These are phyloP conservation scores for Saraca asoca DNA, from an alignment of 331 rosid species.

Conservation along the genomic window DNA sequence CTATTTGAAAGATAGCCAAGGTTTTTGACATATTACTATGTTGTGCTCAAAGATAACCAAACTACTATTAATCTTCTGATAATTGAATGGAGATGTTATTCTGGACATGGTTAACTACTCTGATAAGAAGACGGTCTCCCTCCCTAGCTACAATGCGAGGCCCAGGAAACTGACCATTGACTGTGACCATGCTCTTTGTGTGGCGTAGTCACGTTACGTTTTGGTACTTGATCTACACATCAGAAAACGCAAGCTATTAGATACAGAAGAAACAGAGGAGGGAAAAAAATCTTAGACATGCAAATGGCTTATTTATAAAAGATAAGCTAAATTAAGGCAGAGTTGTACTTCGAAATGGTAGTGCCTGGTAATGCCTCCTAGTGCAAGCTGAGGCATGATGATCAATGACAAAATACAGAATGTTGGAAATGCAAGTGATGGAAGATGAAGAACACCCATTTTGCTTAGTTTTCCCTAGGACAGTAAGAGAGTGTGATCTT, in stretches of 20 bases:
- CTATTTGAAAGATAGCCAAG: no score
- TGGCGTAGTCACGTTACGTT: constrained; percentile 65
- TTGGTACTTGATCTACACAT: constrained; percentile 47
- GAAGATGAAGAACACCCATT: no score
- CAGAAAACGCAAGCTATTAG: neutral
- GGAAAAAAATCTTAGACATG: neutral
- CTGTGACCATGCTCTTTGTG: constrained; percentile 60
- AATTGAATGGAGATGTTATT: constrained; percentile 62
- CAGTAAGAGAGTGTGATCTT: neutral
- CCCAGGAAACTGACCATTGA: constrained; percentile 71
- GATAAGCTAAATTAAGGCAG: neutral
- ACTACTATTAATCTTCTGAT: no score
- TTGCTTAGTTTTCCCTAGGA: neutral
- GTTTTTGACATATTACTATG: no score
- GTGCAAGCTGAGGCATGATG: constrained; percentile 38
- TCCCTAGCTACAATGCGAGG: constrained; percentile 68
- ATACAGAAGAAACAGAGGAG: neutral
- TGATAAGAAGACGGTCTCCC: constrained; percentile 58
- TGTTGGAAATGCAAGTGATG: constrained; percentile 22
- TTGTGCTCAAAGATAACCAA: no score
- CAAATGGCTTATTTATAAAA: neutral
- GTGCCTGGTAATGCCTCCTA: constrained; percentile 42
- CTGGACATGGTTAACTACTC: constrained; percentile 60
- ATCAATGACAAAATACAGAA: constrained; percentile 31
- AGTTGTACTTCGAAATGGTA: constrained; percentile 50